Base-by-base conservation (phyloP, 2,329 filamentous ascomycete genomes). In the Polychaeton citri region DNA sequence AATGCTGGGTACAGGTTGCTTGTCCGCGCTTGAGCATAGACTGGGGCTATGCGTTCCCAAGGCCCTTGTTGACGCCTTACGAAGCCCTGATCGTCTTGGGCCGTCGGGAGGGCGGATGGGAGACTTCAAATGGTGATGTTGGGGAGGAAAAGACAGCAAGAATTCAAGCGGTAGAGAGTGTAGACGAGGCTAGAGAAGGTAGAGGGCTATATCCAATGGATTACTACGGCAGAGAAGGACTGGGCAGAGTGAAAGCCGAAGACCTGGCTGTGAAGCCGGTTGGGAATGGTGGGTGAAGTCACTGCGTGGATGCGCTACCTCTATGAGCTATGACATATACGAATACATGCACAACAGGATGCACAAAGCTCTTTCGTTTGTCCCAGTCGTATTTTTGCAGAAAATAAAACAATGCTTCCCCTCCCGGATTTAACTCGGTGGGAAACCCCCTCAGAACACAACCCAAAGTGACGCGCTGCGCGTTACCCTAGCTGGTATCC, bases 1-100 rank as follows among this genome's bases (percentile, higher is more conserved):
- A 95, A 54, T 93, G 86, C 50, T 98, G 90, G 90, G 88, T 98
- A 26, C 90, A 98, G 61, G 86, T 98, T 34, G 90, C 90, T 4
- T 98, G 90, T 61, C 90, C 90, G n/a, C 68, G 90, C 34, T 55
- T 98, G 55, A 96, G 88, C 58, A 98, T 98, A 47, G 90, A 98
- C 62, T 98, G 90, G 90, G 90, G 90, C 0, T 96, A 96, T 63
- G 90, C 90, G 1, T 98, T 98, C 54, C 74, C 85, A 1, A 65
- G 83, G 32, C 90, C 90, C 33, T 58, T 98, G 39, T 60, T 98
- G 53, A 96, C 88, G 35, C 88, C 90, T 2, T 95, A 98, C 49
- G 90, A 98, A 63, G 90, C 90, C 5, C 70, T 96, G 40, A 79
- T 98, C 21, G 83, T 85, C n/a, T 62, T 98, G 33, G 86, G 81